Evolutionary conservation across 495 filamentous ascomycete species (phyloP), one percentile per base, ranked within the genome.

Genomic region (Aspergillus funiculosus): DNA sequence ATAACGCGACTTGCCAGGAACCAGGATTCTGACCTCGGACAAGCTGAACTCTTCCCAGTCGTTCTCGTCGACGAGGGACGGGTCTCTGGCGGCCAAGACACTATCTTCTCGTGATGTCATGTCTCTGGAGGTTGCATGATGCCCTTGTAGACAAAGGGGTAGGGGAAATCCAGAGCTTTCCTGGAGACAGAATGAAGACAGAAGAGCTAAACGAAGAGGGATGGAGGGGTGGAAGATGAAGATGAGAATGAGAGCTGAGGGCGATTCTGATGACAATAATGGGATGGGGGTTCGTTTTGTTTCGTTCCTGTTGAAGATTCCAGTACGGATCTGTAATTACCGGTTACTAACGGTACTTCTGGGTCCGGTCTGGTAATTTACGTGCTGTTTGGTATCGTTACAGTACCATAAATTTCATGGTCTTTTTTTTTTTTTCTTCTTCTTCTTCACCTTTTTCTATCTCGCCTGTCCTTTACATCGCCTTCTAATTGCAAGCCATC

Each of bases 31-130:
- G 50, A 74, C 77, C 35, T 80, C 71, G 37, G 60, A 68, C 28
- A 83, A 62, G 24, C 59, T 54, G 58, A 79, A 81, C 45, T 76
- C 73, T 36, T 73, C 71, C 77, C 77, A 81, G 50, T 80, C 71
- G 60, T 82, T 79, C 60, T 78, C 66, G 63, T 78, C 71, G 28
- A 59, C 49, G 50, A 79, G 51, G 45, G 73, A 70, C 47, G 74
- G 66, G 64, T 79, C 64, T 57, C 69, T 67, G 43, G 77, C 68
- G 58, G 66, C 61, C 48, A 83, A 72, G 55, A 82, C 62, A 43
- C 63, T 65, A 61, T 74, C 67, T 67, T 83, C 79, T 51, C 69
- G 67, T 47, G 67, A 64, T 29, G 65, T 73, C 69, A 73, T 73
- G 62, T 57, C 62, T 60, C 45, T 41, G 66, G 52, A 36, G 52